Percentiles rank a stretch among this genome's conserved stretches.
Conservation (phyloP, 495 filamentous ascomycete genomes). For the Hyphodiscus hymeniophilus region DNA sequence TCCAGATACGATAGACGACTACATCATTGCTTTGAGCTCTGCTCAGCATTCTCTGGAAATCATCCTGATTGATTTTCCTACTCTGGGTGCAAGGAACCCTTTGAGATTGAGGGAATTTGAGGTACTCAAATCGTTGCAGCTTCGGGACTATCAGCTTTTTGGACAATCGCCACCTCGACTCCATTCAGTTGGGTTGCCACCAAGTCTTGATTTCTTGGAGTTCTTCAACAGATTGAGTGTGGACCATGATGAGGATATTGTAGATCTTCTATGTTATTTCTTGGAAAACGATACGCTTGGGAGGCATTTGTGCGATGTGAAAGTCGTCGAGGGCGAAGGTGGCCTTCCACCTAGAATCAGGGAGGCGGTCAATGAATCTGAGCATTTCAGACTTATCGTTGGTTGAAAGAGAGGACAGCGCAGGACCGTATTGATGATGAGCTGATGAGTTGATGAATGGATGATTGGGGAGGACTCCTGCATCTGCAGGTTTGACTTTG, state of each 20-base stretch:
- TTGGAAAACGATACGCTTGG: slow-evolving; percentile 22
- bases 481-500: too few relatives aligned
- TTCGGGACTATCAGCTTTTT: slow-evolving; percentile 28
- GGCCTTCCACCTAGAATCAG: slow-evolving; percentile 8
- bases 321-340: slow-evolving; percentile 12
- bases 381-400: too few relatives aligned
- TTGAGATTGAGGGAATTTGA: slow-evolving; percentile 25
- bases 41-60: slow-evolving; percentile 23
- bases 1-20: slow-evolving; percentile 26
- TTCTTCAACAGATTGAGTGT: slow-evolving; percentile 23
- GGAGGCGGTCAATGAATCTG: slow-evolving; percentile 8
- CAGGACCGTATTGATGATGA: too few relatives aligned
- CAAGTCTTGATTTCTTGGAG: slow-evolving; percentile 23
- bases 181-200: slow-evolving; percentile 26
- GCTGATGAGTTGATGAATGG: too few relatives aligned
- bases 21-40: slow-evolving; percentile 25
- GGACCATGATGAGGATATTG: slow-evolving; percentile 24
- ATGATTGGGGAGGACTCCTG: too few relatives aligned
- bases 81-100: slow-evolving; percentile 18
- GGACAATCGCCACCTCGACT: slow-evolving; percentile 24
- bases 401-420: too few relatives aligned
- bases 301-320: slow-evolving; percentile 11
- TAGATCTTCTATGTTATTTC: slow-evolving; percentile 24
- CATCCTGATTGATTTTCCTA: slow-evolving; percentile 26
- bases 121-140: slow-evolving; percentile 15